Conservation (phyloP, 257 asterid genomes). For the Salvia rosmarinus region DNA sequence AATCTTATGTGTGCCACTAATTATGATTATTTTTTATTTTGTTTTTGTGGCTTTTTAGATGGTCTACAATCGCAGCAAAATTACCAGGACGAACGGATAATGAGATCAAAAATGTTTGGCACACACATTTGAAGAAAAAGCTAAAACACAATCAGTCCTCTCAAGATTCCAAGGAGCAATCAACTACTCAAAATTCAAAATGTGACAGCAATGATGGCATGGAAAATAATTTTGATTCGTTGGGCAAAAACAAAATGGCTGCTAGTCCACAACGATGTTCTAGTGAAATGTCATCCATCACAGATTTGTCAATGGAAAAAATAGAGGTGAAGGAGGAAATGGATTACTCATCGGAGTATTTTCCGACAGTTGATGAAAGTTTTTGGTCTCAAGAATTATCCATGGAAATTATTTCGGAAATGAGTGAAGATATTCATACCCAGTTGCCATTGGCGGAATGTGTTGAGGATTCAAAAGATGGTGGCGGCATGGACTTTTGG, state of each 20-base stretch:
- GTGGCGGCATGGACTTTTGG: slow-evolving; percentile 79
- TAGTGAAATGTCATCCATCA: slow-evolving; percentile 66
- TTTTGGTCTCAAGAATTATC: slow-evolving; percentile 65
- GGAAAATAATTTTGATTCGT: slow-evolving; percentile 5
- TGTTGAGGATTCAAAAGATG: slow-evolving; percentile 40
- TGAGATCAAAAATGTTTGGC: slow-evolving; percentile 92
- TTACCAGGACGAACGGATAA: slow-evolving; percentile 90
- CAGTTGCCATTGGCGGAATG: slow-evolving; percentile 38
- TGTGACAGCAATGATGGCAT: slow-evolving; percentile 34
- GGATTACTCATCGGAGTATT: slow-evolving; percentile 50
- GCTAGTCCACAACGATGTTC: slow-evolving; percentile 51
- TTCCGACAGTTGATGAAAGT: slow-evolving; percentile 63
- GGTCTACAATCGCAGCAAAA: slow-evolving; percentile 89
- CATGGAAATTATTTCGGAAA: slow-evolving; percentile 21
- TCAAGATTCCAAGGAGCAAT: slow-evolving; percentile 46
- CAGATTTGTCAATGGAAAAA: slow-evolving; percentile 40
- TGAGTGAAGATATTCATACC: neutral
- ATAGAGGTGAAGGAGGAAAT: slow-evolving; percentile 39
- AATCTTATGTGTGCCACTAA: neutral
- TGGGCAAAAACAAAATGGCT: neutral
- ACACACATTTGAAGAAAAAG: slow-evolving; percentile 79
- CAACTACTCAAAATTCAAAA: slow-evolving; percentile 28
- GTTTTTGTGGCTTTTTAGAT: slow-evolving; percentile 47
- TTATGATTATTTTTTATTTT: neutral
- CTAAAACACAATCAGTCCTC: slow-evolving; percentile 40